Conservation (phyloP, 495 filamentous ascomycete genomes). For the Podospora appendiculata region DNA sequence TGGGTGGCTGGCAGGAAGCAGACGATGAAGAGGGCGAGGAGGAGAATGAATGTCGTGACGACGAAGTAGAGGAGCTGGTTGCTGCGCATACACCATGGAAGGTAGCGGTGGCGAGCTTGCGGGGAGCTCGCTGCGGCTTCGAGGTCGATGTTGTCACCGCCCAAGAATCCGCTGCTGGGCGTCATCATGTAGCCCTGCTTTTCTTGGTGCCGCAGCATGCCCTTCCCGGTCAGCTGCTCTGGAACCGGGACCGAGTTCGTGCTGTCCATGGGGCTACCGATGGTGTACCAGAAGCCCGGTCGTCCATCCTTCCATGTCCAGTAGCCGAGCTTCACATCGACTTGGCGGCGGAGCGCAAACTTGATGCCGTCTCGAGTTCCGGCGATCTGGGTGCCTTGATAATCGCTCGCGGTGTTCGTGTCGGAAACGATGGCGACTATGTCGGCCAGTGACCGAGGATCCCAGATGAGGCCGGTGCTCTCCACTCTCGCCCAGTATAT, state of each 20-base stretch:
- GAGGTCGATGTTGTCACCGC: slow-evolving; percentile 8
- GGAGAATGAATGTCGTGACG: slow-evolving; percentile 53
- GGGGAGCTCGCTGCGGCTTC: slow-evolving; percentile 33
- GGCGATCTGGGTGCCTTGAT: slow-evolving; percentile 46
- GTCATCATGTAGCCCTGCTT: background rate
- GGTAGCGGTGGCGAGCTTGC: slow-evolving; percentile 53
- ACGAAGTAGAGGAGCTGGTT: slow-evolving; percentile 55
- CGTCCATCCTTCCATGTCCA: slow-evolving; percentile 57
- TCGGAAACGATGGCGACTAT: slow-evolving; percentile 65
- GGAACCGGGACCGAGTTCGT: slow-evolving; percentile 12
- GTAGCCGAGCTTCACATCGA: slow-evolving; percentile 67
- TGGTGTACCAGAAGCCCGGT: slow-evolving; percentile 33
- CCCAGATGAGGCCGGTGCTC: slow-evolving; percentile 75
- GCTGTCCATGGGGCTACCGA: slow-evolving; percentile 31
- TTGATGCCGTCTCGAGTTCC: slow-evolving; percentile 44
- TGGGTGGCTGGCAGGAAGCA: slow-evolving; percentile 64
- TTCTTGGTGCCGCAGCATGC: slow-evolving; percentile 24
- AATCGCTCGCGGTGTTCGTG: slow-evolving; percentile 69
- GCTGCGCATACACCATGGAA: slow-evolving; percentile 71
- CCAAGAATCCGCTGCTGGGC: slow-evolving; percentile 29
- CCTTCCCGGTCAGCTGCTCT: slow-evolving; percentile 19
- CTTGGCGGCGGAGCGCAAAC: slow-evolving; percentile 37
- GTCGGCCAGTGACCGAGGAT: slow-evolving; percentile 72
- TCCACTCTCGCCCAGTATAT: slow-evolving; percentile 40
- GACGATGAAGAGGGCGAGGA: slow-evolving; percentile 65